Percentiles rank a stretch among this genome's conserved stretches.
Evolutionary conservation across 495 filamentous ascomycete genomes (phyloP).

Genomic region (Podospora bellae-mahoneyi): DNA sequence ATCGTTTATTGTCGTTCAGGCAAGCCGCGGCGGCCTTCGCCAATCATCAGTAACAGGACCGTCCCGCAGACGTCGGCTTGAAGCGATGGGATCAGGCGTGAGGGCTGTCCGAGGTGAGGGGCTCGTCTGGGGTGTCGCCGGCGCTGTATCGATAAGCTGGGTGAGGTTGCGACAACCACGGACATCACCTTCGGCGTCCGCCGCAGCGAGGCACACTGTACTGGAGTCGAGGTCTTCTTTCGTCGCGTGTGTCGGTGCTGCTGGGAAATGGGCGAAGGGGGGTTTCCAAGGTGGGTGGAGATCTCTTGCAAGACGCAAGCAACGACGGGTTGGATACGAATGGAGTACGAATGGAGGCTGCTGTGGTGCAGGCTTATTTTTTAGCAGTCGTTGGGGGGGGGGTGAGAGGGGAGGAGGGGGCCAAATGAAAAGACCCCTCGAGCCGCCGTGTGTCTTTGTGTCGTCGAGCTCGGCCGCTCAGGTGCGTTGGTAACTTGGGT

Average conservation of each 20-base stretch:
- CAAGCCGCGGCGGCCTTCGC: constrained; percentile 22
- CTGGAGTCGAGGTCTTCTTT: constrained; percentile 4
- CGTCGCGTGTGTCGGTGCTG: not conserved
- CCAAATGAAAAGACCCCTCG: constrained; percentile 29
- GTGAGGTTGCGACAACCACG: constrained; percentile 12
- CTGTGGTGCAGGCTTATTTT: constrained; percentile 19
- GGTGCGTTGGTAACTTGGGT: not conserved
- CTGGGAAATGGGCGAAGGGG: constrained; percentile 11
- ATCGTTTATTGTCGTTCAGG: constrained; percentile 17
- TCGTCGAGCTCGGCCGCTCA: constrained; percentile 11
- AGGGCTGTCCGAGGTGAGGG: constrained; percentile 23
- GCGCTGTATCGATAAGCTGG: constrained; percentile 31
- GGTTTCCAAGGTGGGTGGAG: not conserved
- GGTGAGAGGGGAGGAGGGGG: constrained; percentile 11
- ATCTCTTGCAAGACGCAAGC: not conserved
- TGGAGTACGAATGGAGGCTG: constrained; percentile 6
- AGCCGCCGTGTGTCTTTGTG: constrained; percentile 29
- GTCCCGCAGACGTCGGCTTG: constrained; percentile 21
- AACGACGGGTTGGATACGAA: constrained; percentile 2
- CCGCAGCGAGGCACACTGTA: constrained; percentile 3
- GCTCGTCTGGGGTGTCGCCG: constrained; percentile 18
- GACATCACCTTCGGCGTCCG: constrained; percentile 22
- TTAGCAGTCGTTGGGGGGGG: constrained; percentile 12
- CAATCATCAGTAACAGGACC: constrained; percentile 26
- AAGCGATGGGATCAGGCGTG: constrained; percentile 17